A percentile compares a stretch with the other conserved stretches of the same genome.
Conservation (phyloP, 2,329 filamentous ascomycete species). For the Cladosporium sp. region DNA sequence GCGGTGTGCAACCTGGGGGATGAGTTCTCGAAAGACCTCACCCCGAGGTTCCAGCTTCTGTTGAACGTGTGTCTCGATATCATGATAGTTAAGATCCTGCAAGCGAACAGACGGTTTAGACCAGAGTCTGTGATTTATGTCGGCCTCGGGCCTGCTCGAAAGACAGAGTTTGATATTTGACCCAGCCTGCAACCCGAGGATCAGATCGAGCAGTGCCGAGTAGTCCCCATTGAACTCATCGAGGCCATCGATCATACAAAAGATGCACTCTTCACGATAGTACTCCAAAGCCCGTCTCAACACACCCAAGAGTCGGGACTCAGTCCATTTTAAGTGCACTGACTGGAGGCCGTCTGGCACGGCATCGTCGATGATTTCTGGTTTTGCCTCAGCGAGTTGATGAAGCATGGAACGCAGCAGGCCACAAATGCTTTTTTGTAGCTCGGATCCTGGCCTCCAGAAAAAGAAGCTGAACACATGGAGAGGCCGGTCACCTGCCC, state of each 20-base stretch:
- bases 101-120: not conserved
- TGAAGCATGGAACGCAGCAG: not conserved
- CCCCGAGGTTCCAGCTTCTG: not conserved
- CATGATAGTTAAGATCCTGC: not conserved
- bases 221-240: not conserved
- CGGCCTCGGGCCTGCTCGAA: slow-evolving; percentile 1
- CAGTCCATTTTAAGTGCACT: too few species aligned
- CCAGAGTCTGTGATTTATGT: not conserved
- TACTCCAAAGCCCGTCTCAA: not conserved
- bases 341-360: too few species aligned
- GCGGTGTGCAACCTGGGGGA: not conserved
- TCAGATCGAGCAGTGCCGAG: not conserved
- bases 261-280: not conserved
- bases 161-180: slow-evolving; percentile 3
- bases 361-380: too few species aligned
- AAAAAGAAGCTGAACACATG: slow-evolving; percentile 1
- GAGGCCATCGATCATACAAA: not conserved
- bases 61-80: not conserved
- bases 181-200: not conserved
- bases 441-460: not conserved
- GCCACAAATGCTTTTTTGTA: not conserved
- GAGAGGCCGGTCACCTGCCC: not conserved
- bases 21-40: not conserved
- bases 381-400: too few species aligned
- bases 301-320: too few species aligned